A percentile compares a stretch with the other conserved stretches of the same genome.
Conservation (phyloP, 257 asterid species). For the Solanum peruvianum region DNA sequence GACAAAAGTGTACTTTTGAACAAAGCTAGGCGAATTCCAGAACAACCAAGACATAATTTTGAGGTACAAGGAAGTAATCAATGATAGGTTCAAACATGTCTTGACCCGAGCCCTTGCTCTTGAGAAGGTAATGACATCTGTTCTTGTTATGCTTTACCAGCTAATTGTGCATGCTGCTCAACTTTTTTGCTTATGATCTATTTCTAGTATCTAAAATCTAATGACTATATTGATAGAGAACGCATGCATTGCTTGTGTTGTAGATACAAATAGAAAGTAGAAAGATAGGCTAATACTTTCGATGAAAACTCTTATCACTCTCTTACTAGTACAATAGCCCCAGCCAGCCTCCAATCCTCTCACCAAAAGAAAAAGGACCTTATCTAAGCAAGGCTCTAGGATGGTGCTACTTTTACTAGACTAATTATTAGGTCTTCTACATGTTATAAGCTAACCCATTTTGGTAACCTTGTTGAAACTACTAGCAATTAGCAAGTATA, state of each 20-base stretch:
- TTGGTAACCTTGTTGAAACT: too few relatives aligned
- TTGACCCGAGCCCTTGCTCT: slow-evolving; percentile 63
- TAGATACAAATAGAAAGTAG: background rate
- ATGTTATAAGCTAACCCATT: too few relatives aligned
- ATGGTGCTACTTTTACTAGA: too few relatives aligned
- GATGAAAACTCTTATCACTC: background rate
- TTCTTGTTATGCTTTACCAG: background rate
- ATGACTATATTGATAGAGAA: background rate
- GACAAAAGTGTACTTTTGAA: slow-evolving; percentile 54
- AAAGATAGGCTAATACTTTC: background rate
- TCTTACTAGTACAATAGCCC: background rate
- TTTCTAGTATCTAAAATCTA: background rate
- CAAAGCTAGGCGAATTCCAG: slow-evolving; percentile 61
- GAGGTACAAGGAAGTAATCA: slow-evolving; percentile 71
- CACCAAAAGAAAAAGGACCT: background rate
- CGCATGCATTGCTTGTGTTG: background rate
- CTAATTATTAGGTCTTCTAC: too few relatives aligned
- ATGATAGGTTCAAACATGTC: slow-evolving; percentile 70
- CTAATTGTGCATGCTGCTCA: background rate
- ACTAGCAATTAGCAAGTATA: too few relatives aligned
- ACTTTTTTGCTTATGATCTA: background rate
- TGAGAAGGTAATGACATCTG: slow-evolving; percentile 57
- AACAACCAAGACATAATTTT: slow-evolving; percentile 68
- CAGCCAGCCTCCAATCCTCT: background rate
- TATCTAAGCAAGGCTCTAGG: too few relatives aligned